Base-by-base conservation (phyloP, 495 filamentous ascomycete genomes). In the Terfezia claveryi region DNA sequence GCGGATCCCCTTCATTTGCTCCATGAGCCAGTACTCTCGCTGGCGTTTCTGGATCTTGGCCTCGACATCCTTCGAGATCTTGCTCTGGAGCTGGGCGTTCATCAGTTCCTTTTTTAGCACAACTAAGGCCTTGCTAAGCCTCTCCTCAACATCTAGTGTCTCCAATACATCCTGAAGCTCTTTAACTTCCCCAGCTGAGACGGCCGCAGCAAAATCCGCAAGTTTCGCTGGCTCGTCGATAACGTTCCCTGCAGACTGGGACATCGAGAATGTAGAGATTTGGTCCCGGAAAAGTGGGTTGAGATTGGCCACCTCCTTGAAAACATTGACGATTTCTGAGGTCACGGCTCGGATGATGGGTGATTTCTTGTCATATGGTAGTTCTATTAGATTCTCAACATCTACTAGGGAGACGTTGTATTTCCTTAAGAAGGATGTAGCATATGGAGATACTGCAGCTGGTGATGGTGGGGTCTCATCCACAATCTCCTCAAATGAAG, bases 1-100 rank as follows among this genome's bases (percentile, higher is more conserved):
- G 57, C 83, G 80, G 63, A 99, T 96, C n/a, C 87, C 92, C 70
- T 95, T 96, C 88, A 96, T 92, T 64, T 99, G 92, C 67, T 99
- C 91, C 85, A 91, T 89, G 17, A 99, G 71, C 85, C 86, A 99
- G 71, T 99, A 99, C 63, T 99, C 92, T 36, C 91, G 80, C 65
- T 99, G 91, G 10, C 91, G 81, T 70, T 96, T 95, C 61, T 92
- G 88, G 56, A 99, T 99, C 70, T 94, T 94, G 58, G 75, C 82
- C 67, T 99, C 92, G 23, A 99, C 91, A 64, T 99, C 91, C 70
- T 94, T 96, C 49, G 85, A 86, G 50, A 99, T 99, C 73, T 95
- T 96, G 36, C 82, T 86, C 62, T 94, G 88, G 5, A 99, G 75
- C 65, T 99, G 85, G 4, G 91, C 91, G 57, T 96, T 99, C 80